Percentiles rank a stretch among this genome's conserved stretches.
Conservation (phyloP, 2,329 filamentous ascomycete species). For the Thermothelomyces thermophilus region DNA sequence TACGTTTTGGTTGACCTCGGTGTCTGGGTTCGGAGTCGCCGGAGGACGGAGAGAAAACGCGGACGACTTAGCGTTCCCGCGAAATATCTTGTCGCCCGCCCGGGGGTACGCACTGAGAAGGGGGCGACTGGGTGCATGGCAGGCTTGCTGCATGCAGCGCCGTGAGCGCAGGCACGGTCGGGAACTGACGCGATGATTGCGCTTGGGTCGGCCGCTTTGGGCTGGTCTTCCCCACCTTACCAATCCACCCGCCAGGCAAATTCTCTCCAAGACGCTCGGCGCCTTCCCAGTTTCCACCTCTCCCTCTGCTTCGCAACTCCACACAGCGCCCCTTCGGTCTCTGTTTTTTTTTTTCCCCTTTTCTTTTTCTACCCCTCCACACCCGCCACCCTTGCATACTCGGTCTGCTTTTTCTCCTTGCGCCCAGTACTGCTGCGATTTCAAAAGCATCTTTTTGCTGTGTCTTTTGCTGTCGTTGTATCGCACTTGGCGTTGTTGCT, state of each 20-base stretch:
- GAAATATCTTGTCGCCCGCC: too few species aligned
- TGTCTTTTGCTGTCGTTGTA: constrained; percentile 29
- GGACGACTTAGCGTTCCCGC: too few species aligned
- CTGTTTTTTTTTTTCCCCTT: constrained; percentile 28
- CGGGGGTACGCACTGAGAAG: too few species aligned
- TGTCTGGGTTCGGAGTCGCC: constrained; percentile 4
- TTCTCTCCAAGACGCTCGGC: constrained; percentile 23
- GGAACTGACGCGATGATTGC: constrained; percentile 12
- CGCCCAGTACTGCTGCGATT: constrained; percentile 29
- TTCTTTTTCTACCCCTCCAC: constrained; percentile 30
- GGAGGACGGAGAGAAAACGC: not conserved
- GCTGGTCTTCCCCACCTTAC: constrained; percentile 21
- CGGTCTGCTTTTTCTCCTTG: constrained; percentile 16
- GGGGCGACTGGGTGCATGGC: too few species aligned
- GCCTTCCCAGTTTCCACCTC: constrained; percentile 29
- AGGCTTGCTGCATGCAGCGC: not conserved
- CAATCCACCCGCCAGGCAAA: constrained; percentile 18
- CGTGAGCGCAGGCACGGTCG: constrained; percentile 1
- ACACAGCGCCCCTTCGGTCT: constrained; percentile 28
- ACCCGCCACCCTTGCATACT: constrained; percentile 10
- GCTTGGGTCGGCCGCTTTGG: constrained; percentile 15
- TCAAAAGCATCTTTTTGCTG: constrained; percentile 33
- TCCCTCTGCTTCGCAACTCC: constrained; percentile 26
- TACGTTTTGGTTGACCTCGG: too few species aligned
- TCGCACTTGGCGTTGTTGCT: constrained; percentile 27